Evolutionary conservation across 495 filamentous ascomycete genomes (phyloP).

Genomic region (Parmelia sp.): DNA sequence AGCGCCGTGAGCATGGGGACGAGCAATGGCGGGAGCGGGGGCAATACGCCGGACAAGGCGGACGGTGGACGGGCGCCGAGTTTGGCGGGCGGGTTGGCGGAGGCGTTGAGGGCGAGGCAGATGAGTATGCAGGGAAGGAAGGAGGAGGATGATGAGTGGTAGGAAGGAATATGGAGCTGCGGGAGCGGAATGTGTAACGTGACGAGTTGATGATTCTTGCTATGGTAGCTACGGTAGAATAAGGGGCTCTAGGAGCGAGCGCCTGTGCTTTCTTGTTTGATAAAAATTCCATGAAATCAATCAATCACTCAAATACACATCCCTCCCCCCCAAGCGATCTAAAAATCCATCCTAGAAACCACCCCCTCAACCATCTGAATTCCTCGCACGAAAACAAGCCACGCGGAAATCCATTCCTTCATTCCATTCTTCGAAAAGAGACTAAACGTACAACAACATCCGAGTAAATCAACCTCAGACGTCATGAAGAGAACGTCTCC

Average conservation of each 20-base stretch:
- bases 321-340: no score
- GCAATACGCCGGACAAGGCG: constrained; percentile 62
- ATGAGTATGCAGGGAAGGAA: constrained; percentile 55
- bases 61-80: constrained; percentile 54
- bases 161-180: neutral
- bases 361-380: no score
- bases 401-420: no score
- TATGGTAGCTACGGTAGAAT: neutral
- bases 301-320: no score
- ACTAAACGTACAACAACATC: no score
- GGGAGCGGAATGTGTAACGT: neutral
- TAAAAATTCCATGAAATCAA: no score
- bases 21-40: constrained; percentile 56
- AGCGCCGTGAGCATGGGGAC: constrained; percentile 68
- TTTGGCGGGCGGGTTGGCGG: constrained; percentile 77
- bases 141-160: constrained; percentile 61
- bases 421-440: no score
- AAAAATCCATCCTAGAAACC: no score
- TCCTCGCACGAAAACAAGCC: no score
- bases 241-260: neutral
- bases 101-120: constrained; percentile 70
- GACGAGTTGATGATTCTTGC: neutral
- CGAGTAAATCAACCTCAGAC: no score
- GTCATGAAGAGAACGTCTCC: no score
- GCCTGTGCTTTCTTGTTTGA: no score